Base-by-base conservation (phyloP, 1,139 yeast species). In the Pichia sp. region DNA sequence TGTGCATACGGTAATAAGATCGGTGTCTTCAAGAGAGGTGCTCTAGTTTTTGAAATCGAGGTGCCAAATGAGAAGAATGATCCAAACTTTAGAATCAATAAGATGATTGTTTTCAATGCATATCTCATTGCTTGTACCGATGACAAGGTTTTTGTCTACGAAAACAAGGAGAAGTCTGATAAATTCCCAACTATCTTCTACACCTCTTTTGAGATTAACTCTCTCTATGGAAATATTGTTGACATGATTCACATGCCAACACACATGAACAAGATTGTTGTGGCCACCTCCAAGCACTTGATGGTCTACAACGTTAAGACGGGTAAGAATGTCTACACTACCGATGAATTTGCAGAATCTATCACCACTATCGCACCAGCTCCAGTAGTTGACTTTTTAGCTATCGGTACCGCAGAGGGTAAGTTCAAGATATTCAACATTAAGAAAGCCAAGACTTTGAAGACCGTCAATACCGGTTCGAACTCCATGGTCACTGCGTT, bases 231-330 rank as follows among this genome's bases (percentile, higher is more conserved):
- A 24, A 68, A 66, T 3, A 69, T 91, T 22, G 79, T 81, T 11
- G 79, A 78, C 24, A 49, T 87, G 20, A 53, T 75, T 10, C 99
- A 93, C 58, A 82, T 94, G 34, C 87, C 97, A 27, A 91, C 99
- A 0, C 88, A 91, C 55, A 63, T 93, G 54, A 93, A 93, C 65
- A 93, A 93, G 55, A 63, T 93, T 26, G 81, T 83, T 2, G 77
- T 91, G 24, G 88, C 91, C 3, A 74, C 91, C 4, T 60, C 67
- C 12, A 62, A 75, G 4, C 62, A 76, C 31, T 56, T 83, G 34
- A 45, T 72, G 23, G 63, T 91, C 25, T 72, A 71, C 60, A 91
- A 91, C 52, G 67, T 87, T 37, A 74, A 87, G 50, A 77, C 95
- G 0, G 88, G 91, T 3, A 85, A 83, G 55, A 56, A 80, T 24